phyloP scores from a whole-genome alignment of 2,329 filamentous ascomycete species.

The Daldinia sp. region DNA sequence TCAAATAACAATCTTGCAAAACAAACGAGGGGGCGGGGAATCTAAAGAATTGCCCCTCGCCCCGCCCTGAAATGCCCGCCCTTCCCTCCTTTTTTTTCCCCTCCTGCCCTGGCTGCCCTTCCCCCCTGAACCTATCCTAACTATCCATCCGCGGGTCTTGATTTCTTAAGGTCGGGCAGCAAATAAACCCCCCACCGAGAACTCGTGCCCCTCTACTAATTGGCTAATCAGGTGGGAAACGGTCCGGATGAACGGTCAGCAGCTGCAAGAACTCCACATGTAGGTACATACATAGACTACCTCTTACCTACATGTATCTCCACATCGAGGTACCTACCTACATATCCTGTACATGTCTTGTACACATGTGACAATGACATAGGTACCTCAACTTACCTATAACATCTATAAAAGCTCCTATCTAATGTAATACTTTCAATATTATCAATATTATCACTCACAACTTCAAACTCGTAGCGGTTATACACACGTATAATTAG shows the following conservation, averaged over 20 bases:
- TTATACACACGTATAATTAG: not conserved
- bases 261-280: not conserved
- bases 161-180: constrained; percentile 22
- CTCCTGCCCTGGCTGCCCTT: not conserved
- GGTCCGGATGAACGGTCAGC: not conserved
- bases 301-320: not conserved
- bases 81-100: not conserved
- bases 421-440: not conserved
- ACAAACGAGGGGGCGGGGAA: constrained; percentile 36
- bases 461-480: not conserved
- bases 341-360: not conserved
- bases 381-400: too few relatives aligned
- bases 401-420: too few relatives aligned
- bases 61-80: constrained; percentile 1
- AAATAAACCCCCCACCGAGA: not conserved
- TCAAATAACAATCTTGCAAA: constrained; percentile 26
- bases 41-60: constrained; percentile 33
- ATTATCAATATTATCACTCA: too few relatives aligned
- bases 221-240: not conserved
- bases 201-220: too few relatives aligned
- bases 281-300: not conserved
- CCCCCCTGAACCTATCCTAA: not conserved
- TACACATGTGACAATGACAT: not conserved
- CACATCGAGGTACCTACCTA: not conserved
- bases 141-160: not conserved